Conservation (phyloP, 345 rosid genomes). For the Raphanus raphanistrum region DNA sequence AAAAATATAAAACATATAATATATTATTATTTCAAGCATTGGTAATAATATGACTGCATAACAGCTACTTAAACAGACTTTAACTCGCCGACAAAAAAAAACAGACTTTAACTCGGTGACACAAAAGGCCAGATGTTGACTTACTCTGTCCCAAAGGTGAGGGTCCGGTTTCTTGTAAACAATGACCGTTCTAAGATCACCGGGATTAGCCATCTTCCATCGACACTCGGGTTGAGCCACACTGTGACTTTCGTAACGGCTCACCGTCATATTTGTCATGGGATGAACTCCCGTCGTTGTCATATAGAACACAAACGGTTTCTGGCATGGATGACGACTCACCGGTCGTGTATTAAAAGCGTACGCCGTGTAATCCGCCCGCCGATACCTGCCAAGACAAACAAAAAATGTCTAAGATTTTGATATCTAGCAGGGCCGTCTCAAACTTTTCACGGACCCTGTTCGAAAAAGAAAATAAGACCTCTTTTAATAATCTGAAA, state of each 20-base stretch:
- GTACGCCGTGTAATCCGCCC: constrained; percentile 88
- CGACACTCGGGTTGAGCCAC: constrained; percentile 65
- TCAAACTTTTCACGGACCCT: too few relatives aligned
- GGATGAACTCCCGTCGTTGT: constrained; percentile 51
- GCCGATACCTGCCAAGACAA: constrained; percentile 37
- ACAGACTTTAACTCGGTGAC: too few relatives aligned
- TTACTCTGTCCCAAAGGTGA: constrained; percentile 78
- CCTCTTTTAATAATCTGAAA: too few relatives aligned
- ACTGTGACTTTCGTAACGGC: constrained; percentile 55
- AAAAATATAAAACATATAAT: background rate
- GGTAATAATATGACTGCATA: background rate
- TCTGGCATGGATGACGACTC: constrained; percentile 88
- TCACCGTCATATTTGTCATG: constrained; percentile 55
- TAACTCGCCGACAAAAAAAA: background rate
- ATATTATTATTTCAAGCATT: background rate
- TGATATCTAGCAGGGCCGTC: background rate
- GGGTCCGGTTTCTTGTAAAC: constrained; percentile 80
- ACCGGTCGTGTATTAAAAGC: constrained; percentile 96
- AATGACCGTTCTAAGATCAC: constrained; percentile 42
- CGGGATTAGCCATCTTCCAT: constrained; percentile 92
- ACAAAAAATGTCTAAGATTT: background rate
- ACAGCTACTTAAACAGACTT: background rate
- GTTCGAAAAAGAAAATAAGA: too few relatives aligned
- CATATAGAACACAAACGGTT: constrained; percentile 85
- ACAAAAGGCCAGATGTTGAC: constrained; percentile 6